A percentile compares a stretch with the other conserved stretches of the same genome.
Evolutionary conservation across 768 basidiomycete genomes (phyloP).

Genomic region (Auricularia heimuer): DNA sequence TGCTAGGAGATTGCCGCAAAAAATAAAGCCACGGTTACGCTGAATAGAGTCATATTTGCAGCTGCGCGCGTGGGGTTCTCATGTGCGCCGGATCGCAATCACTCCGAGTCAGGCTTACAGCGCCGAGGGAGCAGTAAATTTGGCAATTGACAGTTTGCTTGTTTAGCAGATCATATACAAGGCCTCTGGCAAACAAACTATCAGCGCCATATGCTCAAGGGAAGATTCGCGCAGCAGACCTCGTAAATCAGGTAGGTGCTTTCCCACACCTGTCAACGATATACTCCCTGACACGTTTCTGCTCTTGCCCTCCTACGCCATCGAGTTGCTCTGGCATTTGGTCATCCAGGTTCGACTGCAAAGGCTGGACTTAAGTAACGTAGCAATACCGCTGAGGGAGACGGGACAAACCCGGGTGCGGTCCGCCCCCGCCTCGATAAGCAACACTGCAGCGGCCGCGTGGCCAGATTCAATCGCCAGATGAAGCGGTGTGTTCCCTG

Average conservation of each 20-base stretch:
- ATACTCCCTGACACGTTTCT: conserved; percentile 68
- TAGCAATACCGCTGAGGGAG: not conserved
- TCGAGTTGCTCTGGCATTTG: conserved; percentile 81
- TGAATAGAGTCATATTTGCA: too few species aligned
- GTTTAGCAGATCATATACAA: too few species aligned
- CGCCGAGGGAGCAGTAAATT: too few species aligned
- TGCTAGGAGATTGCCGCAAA: too few species aligned
- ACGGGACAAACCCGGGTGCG: conserved; percentile 60
- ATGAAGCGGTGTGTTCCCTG: conserved; percentile 94
- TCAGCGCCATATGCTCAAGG: not conserved
- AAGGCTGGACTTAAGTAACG: not conserved
- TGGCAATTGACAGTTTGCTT: too few species aligned
- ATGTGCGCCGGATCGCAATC: too few species aligned
- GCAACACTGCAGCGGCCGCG: conserved; percentile 77
- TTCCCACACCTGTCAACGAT: conserved; percentile 65
- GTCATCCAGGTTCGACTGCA: conserved; percentile 72
- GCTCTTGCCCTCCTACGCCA: conserved; percentile 86
- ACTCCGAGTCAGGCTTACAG: too few species aligned
- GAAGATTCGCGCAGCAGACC: not conserved
- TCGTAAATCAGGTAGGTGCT: conserved; percentile 21
- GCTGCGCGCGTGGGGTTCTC: too few species aligned
- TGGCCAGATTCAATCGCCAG: conserved; percentile 96
- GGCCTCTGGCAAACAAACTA: not conserved
- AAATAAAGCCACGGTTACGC: too few species aligned
- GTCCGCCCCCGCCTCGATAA: conserved; percentile 95